A percentile compares a stretch with the other conserved stretches of the same genome.
These are phyloP conservation scores for Plantago major DNA, from an alignment of 257 asterid species.

Conservation along the genomic window DNA sequence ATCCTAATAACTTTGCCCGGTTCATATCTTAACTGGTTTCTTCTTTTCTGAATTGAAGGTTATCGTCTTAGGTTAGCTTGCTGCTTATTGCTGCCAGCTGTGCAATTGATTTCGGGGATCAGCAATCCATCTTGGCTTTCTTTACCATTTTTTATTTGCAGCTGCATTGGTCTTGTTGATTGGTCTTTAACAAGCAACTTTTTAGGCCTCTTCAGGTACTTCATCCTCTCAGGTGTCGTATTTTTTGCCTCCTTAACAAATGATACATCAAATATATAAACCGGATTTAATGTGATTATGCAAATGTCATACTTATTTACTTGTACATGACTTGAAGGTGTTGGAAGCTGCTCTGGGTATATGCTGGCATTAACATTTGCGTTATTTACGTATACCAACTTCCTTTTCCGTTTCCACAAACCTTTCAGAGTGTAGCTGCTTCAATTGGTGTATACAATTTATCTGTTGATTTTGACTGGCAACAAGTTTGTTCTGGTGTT, in stretches of 20 bases:
- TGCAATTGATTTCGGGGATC: conserved; percentile 93
- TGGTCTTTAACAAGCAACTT: conserved; percentile 97
- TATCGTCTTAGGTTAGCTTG: conserved; percentile 88
- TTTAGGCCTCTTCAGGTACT: conserved; percentile 94
- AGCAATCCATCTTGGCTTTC: conserved; percentile 99
- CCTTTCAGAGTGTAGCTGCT: conserved; percentile 40
- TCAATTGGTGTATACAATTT: conserved; percentile 68
- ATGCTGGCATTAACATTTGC: conserved; percentile 74
- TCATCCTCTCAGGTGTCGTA: conserved; percentile 18
- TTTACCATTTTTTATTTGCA: conserved; percentile 85
- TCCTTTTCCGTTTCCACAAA: conserved; percentile 57
- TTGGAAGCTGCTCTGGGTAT: conserved; percentile 93
- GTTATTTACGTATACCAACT: conserved; percentile 81
- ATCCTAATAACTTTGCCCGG: neutral
- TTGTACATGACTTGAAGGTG: conserved; percentile 59
- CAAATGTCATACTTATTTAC: conserved; percentile 30
- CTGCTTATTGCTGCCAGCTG: conserved; percentile 90
- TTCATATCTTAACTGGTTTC: conserved; percentile 22
- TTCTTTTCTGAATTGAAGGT: conserved; percentile 45
- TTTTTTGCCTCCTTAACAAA: neutral
- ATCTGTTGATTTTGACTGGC: conserved; percentile 64
- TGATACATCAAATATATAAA: neutral
- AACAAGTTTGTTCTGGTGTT: conserved; percentile 68
- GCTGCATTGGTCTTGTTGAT: conserved; percentile 93
- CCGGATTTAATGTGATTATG: conserved; percentile 18